Base-by-base conservation (phyloP, 495 filamentous ascomycete genomes). In the Cairneyella variabilis region DNA sequence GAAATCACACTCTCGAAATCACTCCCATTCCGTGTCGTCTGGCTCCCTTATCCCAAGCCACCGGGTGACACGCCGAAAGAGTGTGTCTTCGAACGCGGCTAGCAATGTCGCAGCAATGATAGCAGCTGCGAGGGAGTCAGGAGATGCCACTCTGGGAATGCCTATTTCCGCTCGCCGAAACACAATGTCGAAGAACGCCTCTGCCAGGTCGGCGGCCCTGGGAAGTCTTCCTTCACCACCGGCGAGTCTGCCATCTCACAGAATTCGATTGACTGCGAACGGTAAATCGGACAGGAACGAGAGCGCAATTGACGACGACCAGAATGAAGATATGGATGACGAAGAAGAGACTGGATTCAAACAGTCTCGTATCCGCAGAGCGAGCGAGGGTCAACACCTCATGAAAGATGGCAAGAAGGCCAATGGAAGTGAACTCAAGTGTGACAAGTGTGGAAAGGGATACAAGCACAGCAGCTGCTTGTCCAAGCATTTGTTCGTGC, bases 401-500 rank as follows among this genome's bases (percentile, higher is more conserved):
- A 76, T 75, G 61, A 93, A 90, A 71, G 76, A 73, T 56, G 88
- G 90, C 58, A 83, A 81, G 62, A 90, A 85, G 68, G 86, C 83
- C 69, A 74, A 74, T 68, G 86, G 76, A 65, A 82, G 83, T 61
- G 92, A 97, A 67, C 79, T 98, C 65, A 88, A 89, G 72, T 98
- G 93, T 75, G 91, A 97, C 66, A 93, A 89, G 72, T 98, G 93
- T 78, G 93, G 93, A 71, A 98, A 98, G 80, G 91, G 89, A 74
- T 98, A 98, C 84, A 98, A 98, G 85, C 93, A 98, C 83, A 92
- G 92, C 84, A 97, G 95, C 79, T 98, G 93, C 85, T 84, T 98
- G 77, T 93, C 89, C 69, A 98, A 98, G 83, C 93, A 98, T 86
- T 90, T 97, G 93, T 98, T 85, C 84, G 93, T 97, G 83, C 79